A percentile compares a stretch with the other conserved stretches of the same genome.
phyloP scores from a whole-genome alignment of 1,139 yeast species.

The Pichia sp. region DNA sequence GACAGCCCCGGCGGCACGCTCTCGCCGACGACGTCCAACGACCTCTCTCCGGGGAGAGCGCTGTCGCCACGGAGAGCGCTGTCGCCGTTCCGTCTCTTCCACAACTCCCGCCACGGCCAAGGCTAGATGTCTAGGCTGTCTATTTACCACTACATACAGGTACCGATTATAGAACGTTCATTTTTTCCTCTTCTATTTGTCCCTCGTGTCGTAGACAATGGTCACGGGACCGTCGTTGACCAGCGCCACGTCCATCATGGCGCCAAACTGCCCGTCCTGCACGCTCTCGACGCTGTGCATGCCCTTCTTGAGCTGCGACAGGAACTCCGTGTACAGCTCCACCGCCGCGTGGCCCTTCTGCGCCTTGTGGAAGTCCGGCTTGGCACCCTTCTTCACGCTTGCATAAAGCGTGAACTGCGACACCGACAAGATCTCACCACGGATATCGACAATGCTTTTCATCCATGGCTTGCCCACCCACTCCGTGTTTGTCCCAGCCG shows the following conservation, averaged over 20 bases:
- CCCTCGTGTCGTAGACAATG: slow-evolving; percentile 62
- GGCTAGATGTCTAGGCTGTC: too few species aligned
- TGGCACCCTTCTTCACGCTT: slow-evolving; percentile 79
- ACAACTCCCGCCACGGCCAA: background rate
- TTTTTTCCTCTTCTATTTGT: slow-evolving; percentile 16
- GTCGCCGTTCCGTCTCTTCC: slow-evolving; percentile 27
- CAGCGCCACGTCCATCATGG: slow-evolving; percentile 90
- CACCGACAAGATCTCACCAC: slow-evolving; percentile 62
- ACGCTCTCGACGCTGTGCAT: slow-evolving; percentile 57
- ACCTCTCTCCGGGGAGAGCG: slow-evolving; percentile 19
- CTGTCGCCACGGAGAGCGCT: slow-evolving; percentile 29
- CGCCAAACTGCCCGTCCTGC: slow-evolving; percentile 88
- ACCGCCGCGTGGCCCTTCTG: slow-evolving; percentile 76
- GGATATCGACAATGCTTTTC: slow-evolving; percentile 45
- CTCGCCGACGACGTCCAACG: slow-evolving; percentile 9
- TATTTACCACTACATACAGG: background rate
- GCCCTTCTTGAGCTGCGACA: slow-evolving; percentile 44
- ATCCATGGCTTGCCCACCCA: slow-evolving; percentile 57
- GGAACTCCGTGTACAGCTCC: slow-evolving; percentile 60
- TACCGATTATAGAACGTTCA: too few species aligned
- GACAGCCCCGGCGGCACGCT: slow-evolving; percentile 1
- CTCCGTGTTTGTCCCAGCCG: slow-evolving; percentile 33
- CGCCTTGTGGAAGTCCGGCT: slow-evolving; percentile 90
- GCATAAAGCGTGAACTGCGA: slow-evolving; percentile 91
- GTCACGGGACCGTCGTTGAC: slow-evolving; percentile 87